Percentiles rank a stretch among this genome's conserved stretches.
These are phyloP conservation scores for Peronospora farinosa DNA, from an alignment of 352 stramenopile species.

Conservation along the genomic window DNA sequence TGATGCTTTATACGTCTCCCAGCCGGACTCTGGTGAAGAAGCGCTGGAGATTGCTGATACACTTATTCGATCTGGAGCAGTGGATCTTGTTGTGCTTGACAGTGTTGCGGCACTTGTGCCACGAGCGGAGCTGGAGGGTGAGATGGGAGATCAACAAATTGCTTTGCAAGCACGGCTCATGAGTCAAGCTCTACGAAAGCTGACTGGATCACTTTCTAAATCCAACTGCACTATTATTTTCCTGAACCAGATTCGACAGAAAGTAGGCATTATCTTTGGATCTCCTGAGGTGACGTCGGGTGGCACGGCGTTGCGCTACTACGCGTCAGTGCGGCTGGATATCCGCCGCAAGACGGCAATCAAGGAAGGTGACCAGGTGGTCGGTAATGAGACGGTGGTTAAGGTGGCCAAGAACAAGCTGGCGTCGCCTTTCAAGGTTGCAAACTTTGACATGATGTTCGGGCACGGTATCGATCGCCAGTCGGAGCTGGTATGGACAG, in stretches of 20 bases:
- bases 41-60: constrained; percentile 98
- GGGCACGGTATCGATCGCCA: constrained; percentile 92
- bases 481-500: constrained; percentile 57
- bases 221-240: constrained; percentile 97
- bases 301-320: constrained; percentile 81
- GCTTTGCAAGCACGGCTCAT: constrained; percentile 95
- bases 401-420: constrained; percentile 99
- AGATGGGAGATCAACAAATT: constrained; percentile 96
- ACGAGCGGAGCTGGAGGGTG: constrained; percentile 90
- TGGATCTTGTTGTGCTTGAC: constrained; percentile 98
- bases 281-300: constrained; percentile 95
- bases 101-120: constrained; percentile 96
- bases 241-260: constrained; percentile 97
- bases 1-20: constrained; percentile 93
- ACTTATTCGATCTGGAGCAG: constrained; percentile 91
- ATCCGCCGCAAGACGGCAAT: constrained; percentile 91
- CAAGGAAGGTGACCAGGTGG: constrained; percentile 87
- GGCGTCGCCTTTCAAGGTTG: constrained; percentile 92
- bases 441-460: constrained; percentile 97
- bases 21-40: constrained; percentile 97
- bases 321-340: constrained; percentile 91
- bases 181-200: constrained; percentile 95
- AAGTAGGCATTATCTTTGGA: constrained; percentile 96
- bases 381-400: constrained; percentile 95
- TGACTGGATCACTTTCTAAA: constrained; percentile 92